Evolutionary conservation across 805 yeast species (phyloP).

Genomic region (Ogataea allantospora): DNA sequence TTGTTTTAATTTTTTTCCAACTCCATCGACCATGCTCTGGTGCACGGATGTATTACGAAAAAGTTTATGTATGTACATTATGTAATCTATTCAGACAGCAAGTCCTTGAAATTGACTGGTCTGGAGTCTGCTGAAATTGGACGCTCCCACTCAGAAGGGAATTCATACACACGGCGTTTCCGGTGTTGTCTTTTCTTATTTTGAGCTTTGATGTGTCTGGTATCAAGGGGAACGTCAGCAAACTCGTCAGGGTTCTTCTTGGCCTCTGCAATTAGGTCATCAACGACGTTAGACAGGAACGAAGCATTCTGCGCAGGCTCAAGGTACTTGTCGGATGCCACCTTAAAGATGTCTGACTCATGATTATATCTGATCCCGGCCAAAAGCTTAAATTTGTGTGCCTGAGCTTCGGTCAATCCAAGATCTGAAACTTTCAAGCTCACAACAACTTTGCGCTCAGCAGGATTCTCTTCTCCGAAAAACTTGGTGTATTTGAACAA

Average conservation of each 20-base stretch:
- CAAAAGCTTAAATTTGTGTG: slow-evolving; percentile 74
- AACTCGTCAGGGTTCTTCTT: slow-evolving; percentile 61
- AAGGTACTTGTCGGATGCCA: slow-evolving; percentile 62
- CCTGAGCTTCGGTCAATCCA: slow-evolving; percentile 47
- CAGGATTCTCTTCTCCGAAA: slow-evolving; percentile 69
- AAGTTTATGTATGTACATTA: background rate
- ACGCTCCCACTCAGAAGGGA: slow-evolving; percentile 80
- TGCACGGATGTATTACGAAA: slow-evolving; percentile 12
- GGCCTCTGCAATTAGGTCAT: slow-evolving; percentile 60
- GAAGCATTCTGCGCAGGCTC: slow-evolving; percentile 87
- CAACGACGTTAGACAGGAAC: slow-evolving; percentile 61
- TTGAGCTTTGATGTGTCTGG: slow-evolving; percentile 59
- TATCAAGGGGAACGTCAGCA: slow-evolving; percentile 78
- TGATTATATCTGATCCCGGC: slow-evolving; percentile 77
- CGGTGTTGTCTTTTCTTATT: slow-evolving; percentile 39
- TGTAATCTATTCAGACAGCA: slow-evolving; percentile 10
- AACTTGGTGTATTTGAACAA: slow-evolving; percentile 70
- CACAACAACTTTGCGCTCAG: slow-evolving; percentile 66
- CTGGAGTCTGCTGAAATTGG: slow-evolving; percentile 68
- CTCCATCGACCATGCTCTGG: slow-evolving; percentile 1
- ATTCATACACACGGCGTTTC: slow-evolving; percentile 40
- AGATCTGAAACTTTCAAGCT: slow-evolving; percentile 53
- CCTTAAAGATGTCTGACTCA: slow-evolving; percentile 54
- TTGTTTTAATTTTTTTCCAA: slow-evolving; percentile 8
- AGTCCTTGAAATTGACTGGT: slow-evolving; percentile 24